These are phyloP conservation scores for Knoxdaviesia proteae DNA, from an alignment of 2,329 filamentous ascomycete species.

Conservation along the genomic window DNA sequence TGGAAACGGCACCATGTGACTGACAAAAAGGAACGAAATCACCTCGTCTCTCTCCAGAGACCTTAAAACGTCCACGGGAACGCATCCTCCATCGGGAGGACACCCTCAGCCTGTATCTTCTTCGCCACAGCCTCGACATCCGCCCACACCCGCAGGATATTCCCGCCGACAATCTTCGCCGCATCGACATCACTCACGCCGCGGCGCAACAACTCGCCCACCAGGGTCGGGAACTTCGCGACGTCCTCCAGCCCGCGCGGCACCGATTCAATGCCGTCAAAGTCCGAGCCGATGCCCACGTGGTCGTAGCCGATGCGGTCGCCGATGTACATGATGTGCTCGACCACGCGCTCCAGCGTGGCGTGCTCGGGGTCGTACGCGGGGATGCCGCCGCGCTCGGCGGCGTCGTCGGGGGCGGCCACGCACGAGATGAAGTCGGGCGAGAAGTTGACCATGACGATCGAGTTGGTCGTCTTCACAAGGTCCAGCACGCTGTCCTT, in stretches of 20 bases:
- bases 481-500: slow-evolving; percentile 63
- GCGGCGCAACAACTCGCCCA: slow-evolving; percentile 51
- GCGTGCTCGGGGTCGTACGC: slow-evolving; percentile 44
- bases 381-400: slow-evolving; percentile 49
- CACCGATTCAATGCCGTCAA: slow-evolving; percentile 51
- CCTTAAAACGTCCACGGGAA: slow-evolving; percentile 6
- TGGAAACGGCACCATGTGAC: too few relatives aligned
- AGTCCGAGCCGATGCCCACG: slow-evolving; percentile 78
- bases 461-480: slow-evolving; percentile 48
- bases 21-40: too few relatives aligned
- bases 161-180: slow-evolving; percentile 56
- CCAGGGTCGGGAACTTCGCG: slow-evolving; percentile 57
- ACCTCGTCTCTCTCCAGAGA: too few relatives aligned
- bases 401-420: slow-evolving; percentile 40
- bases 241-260: slow-evolving; percentile 70
- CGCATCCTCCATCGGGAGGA: slow-evolving; percentile 32
- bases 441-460: slow-evolving; percentile 85
- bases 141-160: slow-evolving; percentile 67
- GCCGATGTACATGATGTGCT: slow-evolving; percentile 69
- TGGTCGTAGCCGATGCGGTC: slow-evolving; percentile 67
- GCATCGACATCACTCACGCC: slow-evolving; percentile 58
- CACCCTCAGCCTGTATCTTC: slow-evolving; percentile 38
- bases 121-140: slow-evolving; percentile 54
- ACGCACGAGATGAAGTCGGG: slow-evolving; percentile 67
- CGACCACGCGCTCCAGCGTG: slow-evolving; percentile 56